A percentile compares a stretch with the other conserved stretches of the same genome.
These are phyloP conservation scores for Pestalotiopsis sp. DNA, from an alignment of 2,329 filamentous ascomycete species.

Conservation along the genomic window DNA sequence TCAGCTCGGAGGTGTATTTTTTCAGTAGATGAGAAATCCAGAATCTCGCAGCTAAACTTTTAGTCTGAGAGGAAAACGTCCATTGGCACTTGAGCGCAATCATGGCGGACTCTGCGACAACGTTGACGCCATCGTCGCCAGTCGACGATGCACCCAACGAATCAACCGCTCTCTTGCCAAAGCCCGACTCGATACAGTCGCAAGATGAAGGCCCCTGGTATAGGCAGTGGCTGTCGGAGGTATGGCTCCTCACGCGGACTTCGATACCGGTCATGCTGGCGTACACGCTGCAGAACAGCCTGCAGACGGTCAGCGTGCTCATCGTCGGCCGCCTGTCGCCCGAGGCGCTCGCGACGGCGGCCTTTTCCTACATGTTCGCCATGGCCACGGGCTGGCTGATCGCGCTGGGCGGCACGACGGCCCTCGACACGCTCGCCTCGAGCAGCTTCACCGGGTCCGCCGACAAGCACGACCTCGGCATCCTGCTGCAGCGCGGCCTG, in stretches of 20 bases:
- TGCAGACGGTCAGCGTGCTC: constrained; percentile 81
- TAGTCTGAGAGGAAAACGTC: not conserved
- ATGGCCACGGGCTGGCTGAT: constrained; percentile 89
- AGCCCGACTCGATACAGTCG: not conserved
- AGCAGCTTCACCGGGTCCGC: constrained; percentile 81
- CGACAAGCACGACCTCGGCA: constrained; percentile 76
- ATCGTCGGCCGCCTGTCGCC: constrained; percentile 80
- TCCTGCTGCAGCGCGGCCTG: constrained; percentile 77
- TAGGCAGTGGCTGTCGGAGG: constrained; percentile 54
- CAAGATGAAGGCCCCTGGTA: constrained; percentile 2
- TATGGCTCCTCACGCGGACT: constrained; percentile 67
- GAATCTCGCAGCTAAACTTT: not conserved
- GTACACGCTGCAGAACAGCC: constrained; percentile 82
- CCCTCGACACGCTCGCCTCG: constrained; percentile 82
- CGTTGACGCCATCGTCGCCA: constrained; percentile 5
- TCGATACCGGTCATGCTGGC: constrained; percentile 81
- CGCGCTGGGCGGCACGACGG: constrained; percentile 82
- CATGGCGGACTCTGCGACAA: constrained; percentile 4
- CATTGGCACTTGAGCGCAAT: not conserved
- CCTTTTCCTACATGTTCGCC: constrained; percentile 93
- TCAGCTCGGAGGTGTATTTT: not conserved
- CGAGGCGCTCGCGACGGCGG: constrained; percentile 78
- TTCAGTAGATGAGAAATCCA: too few relatives aligned
- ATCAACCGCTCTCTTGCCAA: constrained; percentile 4
- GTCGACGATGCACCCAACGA: not conserved